Percentiles rank a stretch among this genome's conserved stretches.
Conservation (phyloP, 2,329 filamentous ascomycete species). For the Aspergillus latus region DNA sequence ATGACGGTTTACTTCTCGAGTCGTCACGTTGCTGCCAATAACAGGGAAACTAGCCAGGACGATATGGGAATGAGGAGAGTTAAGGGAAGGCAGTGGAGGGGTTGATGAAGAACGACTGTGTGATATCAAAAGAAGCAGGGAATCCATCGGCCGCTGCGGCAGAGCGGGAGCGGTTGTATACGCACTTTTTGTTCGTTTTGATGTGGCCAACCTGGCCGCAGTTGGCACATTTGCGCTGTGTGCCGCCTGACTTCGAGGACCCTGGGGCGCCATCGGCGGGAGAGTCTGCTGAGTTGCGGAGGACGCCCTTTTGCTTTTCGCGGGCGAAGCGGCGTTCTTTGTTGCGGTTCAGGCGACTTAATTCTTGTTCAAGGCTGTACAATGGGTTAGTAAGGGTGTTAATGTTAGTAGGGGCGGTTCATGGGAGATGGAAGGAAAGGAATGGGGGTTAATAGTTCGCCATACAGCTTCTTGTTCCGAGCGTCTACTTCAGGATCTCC, state of each 20-base stretch:
- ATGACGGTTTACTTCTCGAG: too few relatives aligned
- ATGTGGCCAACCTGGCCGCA: slow-evolving; percentile 97
- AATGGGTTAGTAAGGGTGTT: slow-evolving; percentile 11
- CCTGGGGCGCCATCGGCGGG: slow-evolving; percentile 43
- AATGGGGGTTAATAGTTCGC: slow-evolving; percentile 4
- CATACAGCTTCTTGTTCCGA: slow-evolving; percentile 59
- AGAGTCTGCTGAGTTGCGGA: slow-evolving; percentile 45
- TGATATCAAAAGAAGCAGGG: slow-evolving; percentile 10
- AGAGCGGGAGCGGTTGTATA: slow-evolving; percentile 2
- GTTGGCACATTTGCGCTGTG: slow-evolving; percentile 88
- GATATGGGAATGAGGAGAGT: not conserved
- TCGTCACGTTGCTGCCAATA: too few relatives aligned
- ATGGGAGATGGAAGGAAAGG: not conserved
- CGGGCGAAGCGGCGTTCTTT: slow-evolving; percentile 85
- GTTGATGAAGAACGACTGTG: slow-evolving; percentile 9
- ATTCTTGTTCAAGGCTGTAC: slow-evolving; percentile 67
- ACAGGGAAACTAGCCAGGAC: too few relatives aligned
- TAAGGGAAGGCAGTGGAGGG: slow-evolving; percentile 23
- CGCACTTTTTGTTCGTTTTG: slow-evolving; percentile 97
- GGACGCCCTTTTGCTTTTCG: slow-evolving; percentile 77
- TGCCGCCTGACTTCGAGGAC: slow-evolving; percentile 63
- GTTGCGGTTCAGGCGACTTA: slow-evolving; percentile 84
- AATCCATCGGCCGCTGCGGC: not conserved
- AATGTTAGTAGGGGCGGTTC: not conserved
- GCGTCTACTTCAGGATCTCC: slow-evolving; percentile 66